Evolutionary conservation across 2,329 filamentous ascomycete species (phyloP).

Genomic region (Alternaria hordeiaustralica): DNA sequence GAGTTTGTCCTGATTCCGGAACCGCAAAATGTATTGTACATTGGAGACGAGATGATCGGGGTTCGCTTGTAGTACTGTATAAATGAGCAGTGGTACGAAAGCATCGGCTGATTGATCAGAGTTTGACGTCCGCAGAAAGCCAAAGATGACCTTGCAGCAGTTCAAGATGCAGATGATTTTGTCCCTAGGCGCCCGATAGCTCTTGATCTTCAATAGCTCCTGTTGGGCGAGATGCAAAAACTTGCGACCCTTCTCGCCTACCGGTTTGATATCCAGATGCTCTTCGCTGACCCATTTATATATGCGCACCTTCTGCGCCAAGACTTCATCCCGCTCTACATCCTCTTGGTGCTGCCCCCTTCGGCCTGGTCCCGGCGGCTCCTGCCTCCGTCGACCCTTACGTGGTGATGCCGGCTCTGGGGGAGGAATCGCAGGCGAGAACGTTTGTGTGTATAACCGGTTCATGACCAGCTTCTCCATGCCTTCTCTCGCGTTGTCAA

Average conservation of each 20-base stretch:
- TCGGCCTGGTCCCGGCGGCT: conserved; percentile 74
- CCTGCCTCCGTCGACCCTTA: conserved; percentile 70
- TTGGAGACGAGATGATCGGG: conserved; percentile 96
- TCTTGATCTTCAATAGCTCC: conserved; percentile 95
- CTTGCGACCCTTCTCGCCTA: conserved; percentile 83
- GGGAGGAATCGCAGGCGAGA: conserved; percentile 88
- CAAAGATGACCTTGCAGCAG: conserved; percentile 99
- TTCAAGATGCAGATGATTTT: conserved; percentile 99
- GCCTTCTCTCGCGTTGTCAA: conserved; percentile 96
- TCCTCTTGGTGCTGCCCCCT: conserved; percentile 97
- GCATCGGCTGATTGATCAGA: conserved; percentile 95
- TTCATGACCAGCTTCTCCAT: conserved; percentile 99
- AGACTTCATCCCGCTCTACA: conserved; percentile 92
- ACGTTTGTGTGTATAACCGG: conserved; percentile 90
- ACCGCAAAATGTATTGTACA: conserved; percentile 95
- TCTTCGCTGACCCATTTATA: conserved; percentile 94
- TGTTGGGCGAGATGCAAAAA: conserved; percentile 91
- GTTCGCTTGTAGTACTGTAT: conserved; percentile 92
- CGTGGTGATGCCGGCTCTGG: conserved; percentile 74
- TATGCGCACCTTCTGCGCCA: conserved; percentile 95
- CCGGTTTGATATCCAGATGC: conserved; percentile 87
- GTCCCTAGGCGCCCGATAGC: conserved; percentile 93
- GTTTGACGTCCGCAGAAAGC: conserved; percentile 88
- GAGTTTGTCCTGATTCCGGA: conserved; percentile 96
- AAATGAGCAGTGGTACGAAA: conserved; percentile 89